Percentiles rank a stretch among this genome's conserved stretches.
phyloP scores from a whole-genome alignment of 352 stramenopile genomes.

The Phytophthora palmivora region DNA sequence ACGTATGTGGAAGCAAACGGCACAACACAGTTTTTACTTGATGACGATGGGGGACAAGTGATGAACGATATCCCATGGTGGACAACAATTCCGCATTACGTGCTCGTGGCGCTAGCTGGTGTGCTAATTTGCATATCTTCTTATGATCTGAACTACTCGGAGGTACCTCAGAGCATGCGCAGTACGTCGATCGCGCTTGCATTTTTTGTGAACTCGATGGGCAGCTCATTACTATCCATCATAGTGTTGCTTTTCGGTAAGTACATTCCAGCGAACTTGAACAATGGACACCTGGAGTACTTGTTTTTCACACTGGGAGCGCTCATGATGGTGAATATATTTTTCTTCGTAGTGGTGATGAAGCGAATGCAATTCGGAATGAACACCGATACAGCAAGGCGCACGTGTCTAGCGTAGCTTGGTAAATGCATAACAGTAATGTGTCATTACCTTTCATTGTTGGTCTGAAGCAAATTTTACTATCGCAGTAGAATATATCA shows the following conservation, averaged over 20 bases:
- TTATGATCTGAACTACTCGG: slow-evolving; percentile 54
- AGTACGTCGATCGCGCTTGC: slow-evolving; percentile 47
- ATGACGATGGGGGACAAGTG: slow-evolving; percentile 31
- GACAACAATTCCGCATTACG: slow-evolving; percentile 52
- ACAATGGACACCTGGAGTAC: slow-evolving; percentile 45
- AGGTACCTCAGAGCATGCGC: slow-evolving; percentile 44
- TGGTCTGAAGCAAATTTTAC: no score
- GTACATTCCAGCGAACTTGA: slow-evolving; percentile 49
- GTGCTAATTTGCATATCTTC: slow-evolving; percentile 49
- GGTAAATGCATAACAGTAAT: no score
- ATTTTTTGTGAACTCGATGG: slow-evolving; percentile 59
- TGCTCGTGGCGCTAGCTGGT: slow-evolving; percentile 46
- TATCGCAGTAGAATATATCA: no score
- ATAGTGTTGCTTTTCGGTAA: slow-evolving; percentile 70
- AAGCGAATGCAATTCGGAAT: slow-evolving; percentile 43
- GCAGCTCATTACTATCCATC: slow-evolving; percentile 55
- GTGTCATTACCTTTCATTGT: no score
- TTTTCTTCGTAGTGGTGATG: slow-evolving; percentile 36
- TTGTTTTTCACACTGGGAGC: slow-evolving; percentile 41
- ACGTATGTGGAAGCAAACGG: slow-evolving; percentile 26
- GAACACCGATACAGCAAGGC: background rate
- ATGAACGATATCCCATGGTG: slow-evolving; percentile 33
- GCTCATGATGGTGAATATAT: slow-evolving; percentile 47
- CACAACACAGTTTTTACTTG: slow-evolving; percentile 33
- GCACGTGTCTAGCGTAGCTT: no score